Evolutionary conservation across 2,329 filamentous ascomycete species (phyloP).

Genomic region (Aspergillus brasiliensis): DNA sequence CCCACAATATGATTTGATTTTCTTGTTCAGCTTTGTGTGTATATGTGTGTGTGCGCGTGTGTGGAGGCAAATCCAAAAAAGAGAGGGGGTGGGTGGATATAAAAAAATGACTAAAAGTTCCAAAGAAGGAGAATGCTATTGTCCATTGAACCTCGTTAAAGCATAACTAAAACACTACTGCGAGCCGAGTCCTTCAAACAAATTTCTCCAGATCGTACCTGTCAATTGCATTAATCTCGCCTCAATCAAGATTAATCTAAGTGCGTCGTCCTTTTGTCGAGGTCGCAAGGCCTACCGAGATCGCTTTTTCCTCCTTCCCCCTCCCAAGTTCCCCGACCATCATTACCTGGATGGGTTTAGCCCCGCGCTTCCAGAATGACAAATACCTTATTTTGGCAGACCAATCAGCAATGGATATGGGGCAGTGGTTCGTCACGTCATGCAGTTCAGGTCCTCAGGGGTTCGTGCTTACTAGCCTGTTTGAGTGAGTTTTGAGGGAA

Average conservation of each 20-base stretch:
- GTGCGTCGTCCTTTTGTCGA: too few relatives aligned
- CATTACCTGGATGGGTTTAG: conserved; percentile 18
- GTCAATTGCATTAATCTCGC: conserved; percentile 6
- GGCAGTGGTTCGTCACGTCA: conserved; percentile 22
- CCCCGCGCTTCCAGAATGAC: conserved; percentile 21
- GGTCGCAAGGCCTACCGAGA: not conserved
- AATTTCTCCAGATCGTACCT: conserved; percentile 9
- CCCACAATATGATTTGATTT: not conserved
- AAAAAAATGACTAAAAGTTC: not conserved
- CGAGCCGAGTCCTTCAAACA: not conserved
- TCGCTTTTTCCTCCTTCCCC: not conserved
- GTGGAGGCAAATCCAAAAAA: too few relatives aligned
- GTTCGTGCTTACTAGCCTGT: conserved; percentile 22
- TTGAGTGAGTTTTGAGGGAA: conserved; percentile 1
- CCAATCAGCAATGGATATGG: conserved; percentile 16
- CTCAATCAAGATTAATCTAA: conserved; percentile 3
- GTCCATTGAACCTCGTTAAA: not conserved
- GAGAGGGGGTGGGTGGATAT: not conserved
- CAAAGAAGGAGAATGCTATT: not conserved
- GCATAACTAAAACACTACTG: too few relatives aligned
- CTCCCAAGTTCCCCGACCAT: conserved; percentile 15
- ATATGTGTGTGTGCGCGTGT: too few relatives aligned
- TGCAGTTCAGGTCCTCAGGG: conserved; percentile 15
- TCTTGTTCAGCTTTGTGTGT: too few relatives aligned
- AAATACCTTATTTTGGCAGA: conserved; percentile 27